Evolutionary conservation across 2,329 filamentous ascomycete species (phyloP).

Genomic region (Byssothecium circinans): DNA sequence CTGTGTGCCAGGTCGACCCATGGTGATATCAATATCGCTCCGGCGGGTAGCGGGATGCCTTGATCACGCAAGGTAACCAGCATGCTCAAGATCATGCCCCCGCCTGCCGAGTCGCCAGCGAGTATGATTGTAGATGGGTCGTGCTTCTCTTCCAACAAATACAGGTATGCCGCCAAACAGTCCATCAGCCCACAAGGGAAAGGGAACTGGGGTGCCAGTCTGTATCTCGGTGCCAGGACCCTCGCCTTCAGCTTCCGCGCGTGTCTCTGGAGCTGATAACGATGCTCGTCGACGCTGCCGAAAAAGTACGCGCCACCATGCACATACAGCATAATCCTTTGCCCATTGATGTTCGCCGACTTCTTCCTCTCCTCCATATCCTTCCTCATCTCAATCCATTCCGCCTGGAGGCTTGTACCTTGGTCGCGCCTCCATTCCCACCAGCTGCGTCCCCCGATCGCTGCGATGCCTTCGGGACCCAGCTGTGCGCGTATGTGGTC

Average conservation of each 20-base stretch:
- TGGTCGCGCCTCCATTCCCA: constrained; percentile 69
- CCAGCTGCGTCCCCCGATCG: constrained; percentile 80
- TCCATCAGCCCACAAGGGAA: constrained; percentile 93
- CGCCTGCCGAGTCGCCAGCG: constrained; percentile 91
- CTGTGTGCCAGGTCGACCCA: constrained; percentile 97
- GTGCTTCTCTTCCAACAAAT: constrained; percentile 70
- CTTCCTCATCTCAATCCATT: constrained; percentile 95
- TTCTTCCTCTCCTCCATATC: constrained; percentile 75
- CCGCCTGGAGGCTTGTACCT: constrained; percentile 68
- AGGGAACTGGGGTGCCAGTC: constrained; percentile 88
- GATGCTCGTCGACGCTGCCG: constrained; percentile 91
- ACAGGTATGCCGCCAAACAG: constrained; percentile 83
- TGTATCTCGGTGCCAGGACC: constrained; percentile 82
- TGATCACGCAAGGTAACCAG: constrained; percentile 81
- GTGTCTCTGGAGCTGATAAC: constrained; percentile 97
- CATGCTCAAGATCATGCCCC: constrained; percentile 81
- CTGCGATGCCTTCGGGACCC: constrained; percentile 72
- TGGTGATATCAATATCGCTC: constrained; percentile 86
- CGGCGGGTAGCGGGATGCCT: constrained; percentile 80
- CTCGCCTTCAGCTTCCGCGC: constrained; percentile 90
- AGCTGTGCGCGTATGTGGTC: constrained; percentile 70
- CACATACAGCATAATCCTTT: constrained; percentile 87
- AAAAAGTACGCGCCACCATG: constrained; percentile 97
- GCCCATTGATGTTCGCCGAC: constrained; percentile 57
- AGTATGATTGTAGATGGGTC: constrained; percentile 81